Conservation (phyloP, 164 flowering plant species). For the Brasenia schreberi region DNA sequence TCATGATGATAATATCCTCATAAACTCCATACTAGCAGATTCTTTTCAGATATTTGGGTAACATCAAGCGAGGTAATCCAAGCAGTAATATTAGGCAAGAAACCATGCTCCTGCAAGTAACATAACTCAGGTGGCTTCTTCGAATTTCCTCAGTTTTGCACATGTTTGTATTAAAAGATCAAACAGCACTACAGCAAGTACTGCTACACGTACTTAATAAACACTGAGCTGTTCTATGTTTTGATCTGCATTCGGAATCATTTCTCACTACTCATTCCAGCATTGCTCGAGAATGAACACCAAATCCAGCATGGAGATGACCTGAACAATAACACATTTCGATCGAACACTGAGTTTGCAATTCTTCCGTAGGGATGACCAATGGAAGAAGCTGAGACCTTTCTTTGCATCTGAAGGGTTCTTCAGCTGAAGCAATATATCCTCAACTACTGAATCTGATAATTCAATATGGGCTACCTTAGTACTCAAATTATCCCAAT, state of each 20-base stretch:
- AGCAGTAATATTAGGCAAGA: constrained; percentile 34
- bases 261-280: constrained; percentile 36
- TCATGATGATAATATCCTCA: constrained; percentile 48
- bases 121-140: constrained; percentile 33
- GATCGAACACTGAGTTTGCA: constrained; percentile 28
- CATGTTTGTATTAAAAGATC: constrained; percentile 62
- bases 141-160: constrained; percentile 54
- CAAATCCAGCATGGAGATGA: constrained; percentile 33
- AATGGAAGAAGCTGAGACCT: constrained; percentile 71
- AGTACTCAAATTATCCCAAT: constrained; percentile 35
- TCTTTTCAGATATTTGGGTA: constrained; percentile 35
- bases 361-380: constrained; percentile 35
- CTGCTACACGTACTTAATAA: constrained; percentile 32
- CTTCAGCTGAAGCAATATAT: constrained; percentile 43
- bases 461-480: constrained; percentile 20
- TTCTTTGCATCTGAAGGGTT: constrained; percentile 44
- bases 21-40: constrained; percentile 55
- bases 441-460: constrained; percentile 20
- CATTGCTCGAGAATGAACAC: constrained; percentile 53
- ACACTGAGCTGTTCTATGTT: constrained; percentile 16
- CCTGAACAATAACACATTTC: constrained; percentile 46
- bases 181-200: constrained; percentile 38
- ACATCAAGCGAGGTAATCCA: constrained; percentile 52
- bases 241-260: neutral
- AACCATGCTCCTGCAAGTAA: constrained; percentile 43